phyloP scores from a whole-genome alignment of 495 filamentous ascomycete species.

The Podospora pseudoanserina region DNA sequence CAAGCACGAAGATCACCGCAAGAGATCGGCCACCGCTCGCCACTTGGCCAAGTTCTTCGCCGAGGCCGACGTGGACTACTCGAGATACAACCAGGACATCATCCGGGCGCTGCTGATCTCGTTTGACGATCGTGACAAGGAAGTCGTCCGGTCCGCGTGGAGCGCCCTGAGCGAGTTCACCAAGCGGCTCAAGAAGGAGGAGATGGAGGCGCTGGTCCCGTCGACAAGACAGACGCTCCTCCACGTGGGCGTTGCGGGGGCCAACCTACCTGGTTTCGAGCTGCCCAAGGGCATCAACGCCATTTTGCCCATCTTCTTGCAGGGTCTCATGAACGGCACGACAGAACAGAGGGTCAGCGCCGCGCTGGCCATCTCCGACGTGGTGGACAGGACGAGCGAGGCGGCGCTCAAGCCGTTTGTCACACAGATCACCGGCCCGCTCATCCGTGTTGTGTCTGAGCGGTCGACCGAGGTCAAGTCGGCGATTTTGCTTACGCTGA shows the following conservation, averaged over 20 bases:
- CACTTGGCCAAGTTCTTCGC: slow-evolving; percentile 89
- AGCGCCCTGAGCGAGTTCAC: slow-evolving; percentile 82
- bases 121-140: slow-evolving; percentile 79
- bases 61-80: slow-evolving; percentile 77
- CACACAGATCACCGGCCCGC: slow-evolving; percentile 93
- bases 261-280: slow-evolving; percentile 81
- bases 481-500: slow-evolving; percentile 89
- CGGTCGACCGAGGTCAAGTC: slow-evolving; percentile 92
- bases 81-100: slow-evolving; percentile 89
- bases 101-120: slow-evolving; percentile 84
- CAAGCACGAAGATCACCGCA: slow-evolving; percentile 89
- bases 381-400: slow-evolving; percentile 83
- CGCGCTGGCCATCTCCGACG: slow-evolving; percentile 89
- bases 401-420: slow-evolving; percentile 88
- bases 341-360: slow-evolving; percentile 86
- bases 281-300: slow-evolving; percentile 97
- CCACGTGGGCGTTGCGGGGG: slow-evolving; percentile 82
- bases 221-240: slow-evolving; percentile 80
- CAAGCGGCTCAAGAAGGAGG: slow-evolving; percentile 87
- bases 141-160: slow-evolving; percentile 92
- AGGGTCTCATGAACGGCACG: slow-evolving; percentile 94
- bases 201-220: slow-evolving; percentile 91
- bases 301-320: slow-evolving; percentile 92
- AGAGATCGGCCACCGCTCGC: slow-evolving; percentile 68
- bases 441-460: slow-evolving; percentile 96